A percentile compares a stretch with the other conserved stretches of the same genome.
phyloP scores from a whole-genome alignment of 2,329 filamentous ascomycete genomes.

The Graphiopsis chlorocephala region DNA sequence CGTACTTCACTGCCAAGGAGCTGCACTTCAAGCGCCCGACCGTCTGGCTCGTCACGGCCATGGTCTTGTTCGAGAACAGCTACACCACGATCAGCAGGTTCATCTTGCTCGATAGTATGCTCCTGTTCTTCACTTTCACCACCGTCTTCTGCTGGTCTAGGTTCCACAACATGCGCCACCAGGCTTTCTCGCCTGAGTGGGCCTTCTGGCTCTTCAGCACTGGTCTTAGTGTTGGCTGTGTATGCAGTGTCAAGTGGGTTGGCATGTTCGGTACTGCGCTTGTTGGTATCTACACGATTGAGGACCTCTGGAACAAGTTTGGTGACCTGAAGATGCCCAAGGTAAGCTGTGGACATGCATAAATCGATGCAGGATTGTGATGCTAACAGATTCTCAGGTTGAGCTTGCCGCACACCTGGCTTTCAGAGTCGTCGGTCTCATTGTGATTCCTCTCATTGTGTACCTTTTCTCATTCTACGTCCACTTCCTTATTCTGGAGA shows the following conservation, averaged over 20 bases:
- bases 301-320: conserved; percentile 98
- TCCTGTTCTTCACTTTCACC: conserved; percentile 96
- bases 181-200: conserved; percentile 89
- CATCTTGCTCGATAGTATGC: conserved; percentile 97
- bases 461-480: conserved; percentile 95
- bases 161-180: conserved; percentile 83
- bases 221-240: conserved; percentile 92
- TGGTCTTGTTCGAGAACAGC: conserved; percentile 98
- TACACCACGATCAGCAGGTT: conserved; percentile 99
- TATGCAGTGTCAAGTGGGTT: conserved; percentile 98
- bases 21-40: conserved; percentile 80
- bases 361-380: conserved; percentile 2
- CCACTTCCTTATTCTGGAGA: conserved; percentile 91
- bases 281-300: conserved; percentile 90
- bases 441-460: conserved; percentile 81
- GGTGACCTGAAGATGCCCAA: conserved; percentile 89
- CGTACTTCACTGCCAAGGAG: conserved; percentile 92
- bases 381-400: conserved; percentile 40
- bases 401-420: conserved; percentile 73
- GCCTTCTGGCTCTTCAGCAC: conserved; percentile 92
- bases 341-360: conserved; percentile 52
- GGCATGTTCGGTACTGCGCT: conserved; percentile 93
- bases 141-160: conserved; percentile 96
- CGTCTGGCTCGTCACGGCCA: conserved; percentile 92
- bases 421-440: conserved; percentile 80